A percentile compares a stretch with the other conserved stretches of the same genome.
These are phyloP conservation scores for Croton laevigatus DNA, from an alignment of 441 rosid genomes.

Conservation along the genomic window DNA sequence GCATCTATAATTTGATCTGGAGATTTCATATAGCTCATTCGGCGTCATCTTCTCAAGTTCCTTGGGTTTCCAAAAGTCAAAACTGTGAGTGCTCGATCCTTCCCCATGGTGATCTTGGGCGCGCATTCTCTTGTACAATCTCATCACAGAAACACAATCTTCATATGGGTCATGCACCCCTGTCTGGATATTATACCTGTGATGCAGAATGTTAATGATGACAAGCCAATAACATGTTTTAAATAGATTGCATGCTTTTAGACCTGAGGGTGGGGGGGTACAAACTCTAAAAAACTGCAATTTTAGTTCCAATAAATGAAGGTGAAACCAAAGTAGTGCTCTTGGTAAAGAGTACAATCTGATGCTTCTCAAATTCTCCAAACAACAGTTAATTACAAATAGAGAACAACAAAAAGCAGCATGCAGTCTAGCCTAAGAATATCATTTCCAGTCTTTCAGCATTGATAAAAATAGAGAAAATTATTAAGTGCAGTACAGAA, in stretches of 20 bases:
- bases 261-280: not conserved
- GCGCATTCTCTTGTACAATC: conserved; percentile 69
- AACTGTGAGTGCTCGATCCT: conserved; percentile 27
- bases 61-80: conserved; percentile 37
- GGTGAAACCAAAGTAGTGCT: not conserved
- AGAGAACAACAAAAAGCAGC: not conserved
- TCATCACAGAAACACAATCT: conserved; percentile 66
- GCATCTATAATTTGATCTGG: conserved; percentile 50
- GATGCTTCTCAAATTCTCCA: conserved; percentile 1
- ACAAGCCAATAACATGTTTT: not conserved
- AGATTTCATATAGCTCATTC: conserved; percentile 51
- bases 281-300: not conserved
- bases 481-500: too few relatives aligned
- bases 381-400: not conserved
- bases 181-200: conserved; percentile 57
- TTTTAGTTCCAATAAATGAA: not conserved
- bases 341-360: not conserved
- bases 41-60: conserved; percentile 64
- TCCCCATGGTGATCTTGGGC: conserved; percentile 38
- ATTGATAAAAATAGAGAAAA: not conserved
- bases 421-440: not conserved
- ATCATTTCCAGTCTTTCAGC: not conserved
- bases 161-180: conserved; percentile 60
- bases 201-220: conserved; percentile 9
- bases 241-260: not conserved